phyloP scores from a whole-genome alignment of 2,329 filamentous ascomycete species.

The Mollisiaceae sp. region DNA sequence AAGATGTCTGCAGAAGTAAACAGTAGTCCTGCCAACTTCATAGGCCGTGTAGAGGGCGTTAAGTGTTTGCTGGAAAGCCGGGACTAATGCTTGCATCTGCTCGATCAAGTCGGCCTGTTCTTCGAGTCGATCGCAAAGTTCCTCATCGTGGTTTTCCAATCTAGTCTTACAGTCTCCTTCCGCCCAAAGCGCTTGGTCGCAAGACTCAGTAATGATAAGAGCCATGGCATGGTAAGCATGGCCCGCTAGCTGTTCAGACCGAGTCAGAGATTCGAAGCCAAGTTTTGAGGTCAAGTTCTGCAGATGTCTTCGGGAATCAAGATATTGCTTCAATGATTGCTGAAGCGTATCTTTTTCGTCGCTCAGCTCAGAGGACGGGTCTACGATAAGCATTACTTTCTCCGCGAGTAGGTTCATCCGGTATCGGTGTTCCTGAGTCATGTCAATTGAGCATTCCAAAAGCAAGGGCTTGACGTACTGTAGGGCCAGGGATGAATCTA shows the following conservation, averaged over 20 bases:
- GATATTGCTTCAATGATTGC: constrained; percentile 27
- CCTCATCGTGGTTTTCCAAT: constrained; percentile 29
- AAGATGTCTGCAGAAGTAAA: constrained; percentile 33
- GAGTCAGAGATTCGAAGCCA: constrained; percentile 27
- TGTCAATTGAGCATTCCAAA: constrained; percentile 22
- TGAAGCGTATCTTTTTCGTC: constrained; percentile 21
- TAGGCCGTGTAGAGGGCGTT: constrained; percentile 40
- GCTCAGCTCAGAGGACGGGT: constrained; percentile 20
- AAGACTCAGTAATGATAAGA: constrained; percentile 30
- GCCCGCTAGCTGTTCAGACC: constrained; percentile 29
- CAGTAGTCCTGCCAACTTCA: constrained; percentile 33
- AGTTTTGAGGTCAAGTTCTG: constrained; percentile 5
- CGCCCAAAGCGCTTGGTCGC: constrained; percentile 24
- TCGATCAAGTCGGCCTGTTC: constrained; percentile 19
- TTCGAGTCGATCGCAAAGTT: constrained; percentile 27
- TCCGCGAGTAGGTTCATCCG: constrained; percentile 32
- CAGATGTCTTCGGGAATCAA: constrained; percentile 17
- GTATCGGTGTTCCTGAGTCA: constrained; percentile 31
- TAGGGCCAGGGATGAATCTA: constrained; percentile 35
- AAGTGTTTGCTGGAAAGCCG: constrained; percentile 33
- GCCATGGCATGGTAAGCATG: constrained; percentile 31
- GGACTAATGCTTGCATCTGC: constrained; percentile 22
- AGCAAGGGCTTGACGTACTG: constrained; percentile 29
- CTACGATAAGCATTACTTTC: constrained; percentile 31
- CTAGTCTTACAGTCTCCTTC: constrained; percentile 26